Evolutionary conservation across 495 filamentous ascomycete genomes (phyloP).

Genomic region (Bryoglossum gracile): DNA sequence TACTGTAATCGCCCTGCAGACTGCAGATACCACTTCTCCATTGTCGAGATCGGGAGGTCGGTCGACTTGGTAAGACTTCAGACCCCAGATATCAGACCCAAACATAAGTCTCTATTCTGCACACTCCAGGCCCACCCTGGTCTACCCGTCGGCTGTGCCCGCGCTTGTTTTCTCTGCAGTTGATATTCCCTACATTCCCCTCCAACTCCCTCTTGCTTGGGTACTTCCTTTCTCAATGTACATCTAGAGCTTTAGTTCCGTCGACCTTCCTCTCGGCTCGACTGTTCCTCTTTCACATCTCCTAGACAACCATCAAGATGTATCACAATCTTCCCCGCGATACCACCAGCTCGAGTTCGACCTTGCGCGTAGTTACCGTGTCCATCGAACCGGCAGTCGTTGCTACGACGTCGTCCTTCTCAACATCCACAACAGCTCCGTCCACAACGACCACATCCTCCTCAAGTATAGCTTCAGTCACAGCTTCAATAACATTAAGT

Average conservation of each 20-base stretch:
- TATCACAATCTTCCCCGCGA: background rate
- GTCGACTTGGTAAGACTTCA: no score
- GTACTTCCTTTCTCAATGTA: background rate
- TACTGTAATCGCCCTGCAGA: no score
- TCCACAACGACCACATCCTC: background rate
- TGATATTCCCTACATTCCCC: background rate
- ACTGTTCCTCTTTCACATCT: background rate
- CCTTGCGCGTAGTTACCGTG: no score
- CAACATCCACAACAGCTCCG: background rate
- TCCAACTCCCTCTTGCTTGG: background rate
- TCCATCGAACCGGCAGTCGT: no score
- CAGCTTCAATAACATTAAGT: background rate
- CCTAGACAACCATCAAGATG: background rate
- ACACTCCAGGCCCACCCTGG: no score
- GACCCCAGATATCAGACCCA: background rate
- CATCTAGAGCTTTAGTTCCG: background rate
- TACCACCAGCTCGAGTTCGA: background rate
- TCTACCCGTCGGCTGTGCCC: no score
- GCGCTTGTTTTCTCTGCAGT: background rate
- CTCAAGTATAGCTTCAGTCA: background rate
- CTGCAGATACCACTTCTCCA: no score
- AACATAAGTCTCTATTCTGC: background rate
- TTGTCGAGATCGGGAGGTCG: no score
- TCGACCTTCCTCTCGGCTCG: background rate
- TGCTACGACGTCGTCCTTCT: background rate